Evolutionary conservation across 192 early-diverging fungal species (phyloP), one percentile per base, ranked within the genome.

Genomic region (Mortierella antarctica): DNA sequence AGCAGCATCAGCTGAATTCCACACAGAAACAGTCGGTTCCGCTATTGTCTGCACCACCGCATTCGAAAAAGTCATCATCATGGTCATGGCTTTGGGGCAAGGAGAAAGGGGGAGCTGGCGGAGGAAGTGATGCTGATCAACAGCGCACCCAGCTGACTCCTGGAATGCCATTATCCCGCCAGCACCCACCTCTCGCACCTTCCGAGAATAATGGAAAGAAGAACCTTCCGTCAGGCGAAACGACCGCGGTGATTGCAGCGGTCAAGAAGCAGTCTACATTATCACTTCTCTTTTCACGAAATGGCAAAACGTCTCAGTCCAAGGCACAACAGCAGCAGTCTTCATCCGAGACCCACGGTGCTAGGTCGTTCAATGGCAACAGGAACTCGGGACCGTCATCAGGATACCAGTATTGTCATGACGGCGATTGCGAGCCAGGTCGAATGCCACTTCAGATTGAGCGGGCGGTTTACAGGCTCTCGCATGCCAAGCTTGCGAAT

Each of bases 401-500:
- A 23, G 62, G 40, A 52, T 52, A 8, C 10, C 42, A 63, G 70
- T 61, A 49, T 63, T 86, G 77, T 48, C 84, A 83, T 49, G 89
- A 82, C 64, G 87, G 74, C 53, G 31, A 31, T 31, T 31, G 75
- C 78, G 60, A 89, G 76, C 56, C 82, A 58, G 49, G 88, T 9
- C 86, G 92, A 7, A 72, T 92, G 70, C 93, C 93, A 2, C 88
- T 94, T 18, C 90, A 94, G 56, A 90, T 93, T 50, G 93, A 94
- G 71, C 87, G 93, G 40, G 90, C 92, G 1, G 88, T 94, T 14
- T 94, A 93, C 71, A 88, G 90, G 23, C 62, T 93, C 17, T 90
- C 90, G 0, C 91, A 92, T 14, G 86, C 90, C 17, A 94, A 94
- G 70, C 83, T 94, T 47, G 92, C 93, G 12, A 92, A 92, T 59